Percentiles rank a stretch among this genome's conserved stretches.
phyloP scores from a whole-genome alignment of 2,329 filamentous ascomycete species.

The Xylaria sp. region DNA sequence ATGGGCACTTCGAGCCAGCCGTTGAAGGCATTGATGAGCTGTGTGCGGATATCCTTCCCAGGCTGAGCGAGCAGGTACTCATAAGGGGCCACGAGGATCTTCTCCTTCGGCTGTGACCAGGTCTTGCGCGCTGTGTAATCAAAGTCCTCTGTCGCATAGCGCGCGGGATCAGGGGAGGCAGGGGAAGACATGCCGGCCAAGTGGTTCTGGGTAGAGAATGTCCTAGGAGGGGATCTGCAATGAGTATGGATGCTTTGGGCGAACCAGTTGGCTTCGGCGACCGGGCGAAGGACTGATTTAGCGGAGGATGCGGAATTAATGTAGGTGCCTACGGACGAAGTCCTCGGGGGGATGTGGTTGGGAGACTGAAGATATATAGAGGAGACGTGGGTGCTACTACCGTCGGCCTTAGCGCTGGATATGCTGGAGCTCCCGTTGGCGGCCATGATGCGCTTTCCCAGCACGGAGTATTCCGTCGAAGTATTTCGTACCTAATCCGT shows the following conservation, averaged over 20 bases:
- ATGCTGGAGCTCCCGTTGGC: conserved; percentile 17
- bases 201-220: conserved; percentile 30
- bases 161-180: conserved; percentile 43
- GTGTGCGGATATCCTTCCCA: conserved; percentile 77
- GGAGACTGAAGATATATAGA: conserved; percentile 44
- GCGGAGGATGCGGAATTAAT: conserved; percentile 30
- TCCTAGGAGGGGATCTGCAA: conserved; percentile 29
- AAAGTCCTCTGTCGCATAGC: conserved; percentile 52
- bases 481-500: no score
- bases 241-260: conserved; percentile 35
- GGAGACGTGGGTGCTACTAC: conserved; percentile 2
- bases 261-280: conserved; percentile 60
- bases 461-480: background rate
- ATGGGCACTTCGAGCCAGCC: conserved; percentile 70
- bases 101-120: conserved; percentile 72
- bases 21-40: conserved; percentile 77
- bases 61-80: conserved; percentile 75
- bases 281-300: conserved; percentile 45
- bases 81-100: conserved; percentile 70
- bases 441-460: conserved; percentile 14
- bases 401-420: conserved; percentile 1
- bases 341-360: conserved; percentile 66
- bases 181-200: conserved; percentile 36
- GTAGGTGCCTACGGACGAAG: conserved; percentile 56
- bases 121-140: conserved; percentile 46